Evolutionary conservation across 2,329 filamentous ascomycete species (phyloP), one percentile per base, ranked within the genome.

Genomic region (Microdochium trichocladiopsis): DNA sequence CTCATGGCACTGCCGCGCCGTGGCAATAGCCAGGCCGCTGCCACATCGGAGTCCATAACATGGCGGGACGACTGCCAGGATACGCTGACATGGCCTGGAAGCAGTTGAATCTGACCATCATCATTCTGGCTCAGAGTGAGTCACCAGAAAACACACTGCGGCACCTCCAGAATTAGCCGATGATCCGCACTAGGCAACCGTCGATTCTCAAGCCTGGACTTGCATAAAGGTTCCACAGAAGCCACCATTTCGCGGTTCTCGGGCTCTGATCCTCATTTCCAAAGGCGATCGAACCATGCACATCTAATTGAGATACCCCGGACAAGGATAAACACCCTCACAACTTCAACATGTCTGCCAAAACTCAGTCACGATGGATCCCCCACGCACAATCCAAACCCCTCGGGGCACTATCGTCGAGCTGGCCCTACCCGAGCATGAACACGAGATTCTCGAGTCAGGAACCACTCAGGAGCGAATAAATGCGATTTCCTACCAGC

Each of bases 401-500:
- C 41, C 41, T 45, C 41, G 41, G 41, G 41, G 41, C 22, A 23
- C 21, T 45, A 16, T 45, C 41, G 4, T 45, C 41, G 41, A 45
- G 41, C 41, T 45, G 14, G 10, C n/a, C 5, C 18, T 45, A 18
- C n/a, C n/a, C 16, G 41, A 45, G 41, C 41, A 45, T 18, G 18
- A 45, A 3, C 41, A 45, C 18, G 12, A 18, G 5, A 16, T 22
- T 3, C 41, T 45, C 41, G 21, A 4, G 22, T 45, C 41, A 23
- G 41, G 16, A 45, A 45, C 41, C 41, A 45, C 41, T 21, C 41
- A 3, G 16, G 6, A 12, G 9, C 18, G 41, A 16, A 45, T 45
- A 45, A 18, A 22, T 6, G 12, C 41, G 16, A 45, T 45, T 18
- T 18, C 41, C 10, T 45, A 18, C 41, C 59, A 53, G 21, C 57